These are phyloP conservation scores for Yamagishiella unicocca DNA, from an alignment of 139 green algal species.

Conservation along the genomic window DNA sequence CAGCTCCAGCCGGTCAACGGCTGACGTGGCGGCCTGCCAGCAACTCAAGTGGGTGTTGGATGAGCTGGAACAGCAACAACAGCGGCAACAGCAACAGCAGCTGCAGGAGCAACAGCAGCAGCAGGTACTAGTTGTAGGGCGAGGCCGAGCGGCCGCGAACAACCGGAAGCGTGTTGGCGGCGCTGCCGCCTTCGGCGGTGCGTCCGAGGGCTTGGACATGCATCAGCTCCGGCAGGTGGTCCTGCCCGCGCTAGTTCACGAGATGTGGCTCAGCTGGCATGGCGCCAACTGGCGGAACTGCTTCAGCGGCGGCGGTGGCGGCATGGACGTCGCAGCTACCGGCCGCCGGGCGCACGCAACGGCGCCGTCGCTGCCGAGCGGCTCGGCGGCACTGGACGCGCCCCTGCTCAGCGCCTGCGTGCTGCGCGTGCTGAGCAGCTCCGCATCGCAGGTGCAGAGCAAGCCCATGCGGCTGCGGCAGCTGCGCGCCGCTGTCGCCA, in stretches of 20 bases:
- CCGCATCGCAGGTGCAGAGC: constrained; percentile 50
- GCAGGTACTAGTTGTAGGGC: no score
- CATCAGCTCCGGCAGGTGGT: constrained; percentile 36
- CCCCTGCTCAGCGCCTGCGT: constrained; percentile 39
- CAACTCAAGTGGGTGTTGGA: constrained; percentile 88
- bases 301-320: constrained; percentile 13
- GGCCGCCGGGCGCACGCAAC: background rate
- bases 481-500: constrained; percentile 72
- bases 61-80: constrained; percentile 32
- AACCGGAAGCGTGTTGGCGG: background rate
- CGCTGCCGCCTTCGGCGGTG: background rate
- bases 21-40: constrained; percentile 63
- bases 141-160: no score
- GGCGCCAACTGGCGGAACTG: background rate
- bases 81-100: background rate
- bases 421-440: constrained; percentile 36
- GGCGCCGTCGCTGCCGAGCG: background rate
- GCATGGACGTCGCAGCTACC: background rate
- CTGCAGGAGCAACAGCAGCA: background rate
- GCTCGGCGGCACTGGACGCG: constrained; percentile 5
- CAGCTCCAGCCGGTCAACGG: constrained; percentile 18
- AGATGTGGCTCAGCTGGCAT: constrained; percentile 87
- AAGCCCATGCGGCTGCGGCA: constrained; percentile 75
- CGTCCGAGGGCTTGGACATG: background rate
- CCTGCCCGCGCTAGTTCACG: constrained; percentile 72